Evolutionary conservation across 2,329 filamentous ascomycete species (phyloP), one percentile per base, ranked within the genome.

Genomic region (Aquanectria penicillioides): DNA sequence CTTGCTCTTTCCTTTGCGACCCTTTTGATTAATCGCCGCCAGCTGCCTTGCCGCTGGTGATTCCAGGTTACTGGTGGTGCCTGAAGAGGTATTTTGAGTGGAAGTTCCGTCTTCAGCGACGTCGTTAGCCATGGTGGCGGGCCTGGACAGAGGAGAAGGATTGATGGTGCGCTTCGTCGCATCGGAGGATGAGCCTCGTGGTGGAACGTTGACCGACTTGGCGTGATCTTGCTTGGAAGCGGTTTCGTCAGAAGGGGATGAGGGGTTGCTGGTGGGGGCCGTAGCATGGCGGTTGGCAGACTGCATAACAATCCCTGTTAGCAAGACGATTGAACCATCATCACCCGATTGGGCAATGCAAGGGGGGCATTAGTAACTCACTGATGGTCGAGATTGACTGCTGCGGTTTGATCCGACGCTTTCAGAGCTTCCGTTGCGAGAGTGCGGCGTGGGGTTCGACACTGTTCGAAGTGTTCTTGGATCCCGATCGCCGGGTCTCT

Each of bases 21-120:
- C 92, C 72, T 91, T 94, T 66, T 94, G 91, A 60, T 89, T 94
- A 54, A 98, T 83, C n/a, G 94, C 93, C 40, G 91, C 88, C 33
- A 98, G 84, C 56, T 96, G 93, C 74, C 93, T 89, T 12, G 91
- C 89, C 17, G 94, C 94, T 41, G 91, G 88, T 66, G 91, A 94
- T 59, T 81, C 78, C 36, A 75, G 56, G 51, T 79, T 78, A 67
- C 69, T 63, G 70, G 69, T 64, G 73, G 75, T 57, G 71, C 66
- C 64, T 72, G 65, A 53, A 69, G 70, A 44, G 46, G 64, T 61
- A 41, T 64, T 68, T 22, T 70, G 65, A 47, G 75, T 69, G 34
- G 76, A 66, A 50, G 78, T 75, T n/a, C n/a, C n/a, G 60, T 81
- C 79, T 25, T 80, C 78, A 33, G 74, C 75, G 58, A 78, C 77